A percentile compares a stretch with the other conserved stretches of the same genome.
These are phyloP conservation scores for Chionographis japonica DNA, from an alignment of 106 monocot genomes.

Conservation along the genomic window DNA sequence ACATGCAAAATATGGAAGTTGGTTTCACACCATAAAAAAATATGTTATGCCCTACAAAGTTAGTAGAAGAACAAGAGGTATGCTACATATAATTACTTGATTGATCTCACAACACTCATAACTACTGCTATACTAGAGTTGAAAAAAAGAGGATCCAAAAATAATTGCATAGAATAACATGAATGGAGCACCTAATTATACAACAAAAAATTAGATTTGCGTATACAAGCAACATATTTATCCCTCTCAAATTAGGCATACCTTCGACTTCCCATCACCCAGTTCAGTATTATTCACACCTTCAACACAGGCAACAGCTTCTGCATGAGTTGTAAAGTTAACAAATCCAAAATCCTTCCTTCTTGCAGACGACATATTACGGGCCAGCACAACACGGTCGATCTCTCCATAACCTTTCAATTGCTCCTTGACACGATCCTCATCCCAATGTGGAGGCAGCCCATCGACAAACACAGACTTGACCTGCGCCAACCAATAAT, in stretches of 20 bases:
- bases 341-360: constrained; percentile 82
- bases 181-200: no score
- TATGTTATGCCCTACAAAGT: no score
- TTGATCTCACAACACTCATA: no score
- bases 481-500: constrained; percentile 26
- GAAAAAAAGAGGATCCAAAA: no score
- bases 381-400: constrained; percentile 59
- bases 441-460: constrained; percentile 72
- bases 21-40: no score
- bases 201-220: no score
- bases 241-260: constrained; percentile 1
- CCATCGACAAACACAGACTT: constrained; percentile 79
- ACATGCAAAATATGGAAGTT: no score
- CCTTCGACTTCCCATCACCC: constrained; percentile 63
- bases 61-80: no score
- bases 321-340: constrained; percentile 62
- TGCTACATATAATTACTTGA: no score
- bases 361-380: constrained; percentile 64
- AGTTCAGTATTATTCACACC: constrained; percentile 52
- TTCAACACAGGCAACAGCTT: constrained; percentile 53
- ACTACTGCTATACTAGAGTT: no score
- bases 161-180: no score
- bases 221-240: no score
- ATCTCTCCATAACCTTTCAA: constrained; percentile 69
- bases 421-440: constrained; percentile 62